phyloP scores from a whole-genome alignment of 208 protist genomes.

The Acanthamoeba lenticulata region DNA sequence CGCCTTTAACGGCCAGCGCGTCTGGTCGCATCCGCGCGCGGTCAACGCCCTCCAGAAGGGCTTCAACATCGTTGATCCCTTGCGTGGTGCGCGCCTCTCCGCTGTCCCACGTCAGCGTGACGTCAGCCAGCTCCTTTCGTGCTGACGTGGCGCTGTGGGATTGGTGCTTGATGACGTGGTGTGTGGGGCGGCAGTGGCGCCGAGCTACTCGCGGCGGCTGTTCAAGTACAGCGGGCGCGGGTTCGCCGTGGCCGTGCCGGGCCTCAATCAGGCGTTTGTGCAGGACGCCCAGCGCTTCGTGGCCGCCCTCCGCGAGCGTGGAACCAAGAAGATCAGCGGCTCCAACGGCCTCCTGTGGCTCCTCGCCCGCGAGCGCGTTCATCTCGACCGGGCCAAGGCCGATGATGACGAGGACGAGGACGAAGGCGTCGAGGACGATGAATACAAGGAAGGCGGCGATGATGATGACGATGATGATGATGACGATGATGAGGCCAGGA shows the following conservation, averaged over 20 bases:
- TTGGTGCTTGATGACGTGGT: too few relatives aligned
- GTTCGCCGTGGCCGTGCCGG: conserved; percentile 46
- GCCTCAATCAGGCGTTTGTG: conserved; percentile 40
- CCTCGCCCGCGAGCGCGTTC: not conserved
- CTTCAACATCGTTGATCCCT: conserved; percentile 34
- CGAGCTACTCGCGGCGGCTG: conserved; percentile 45
- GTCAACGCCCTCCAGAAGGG: conserved; percentile 59
- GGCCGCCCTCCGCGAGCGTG: not conserved
- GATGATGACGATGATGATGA: not conserved
- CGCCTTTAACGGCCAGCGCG: not conserved
- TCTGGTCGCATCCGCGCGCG: conserved; percentile 40
- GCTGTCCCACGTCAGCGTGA: not conserved
- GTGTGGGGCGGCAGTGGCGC: too few relatives aligned
- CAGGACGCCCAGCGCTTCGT: conserved; percentile 35
- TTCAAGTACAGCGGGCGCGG: conserved; percentile 49
- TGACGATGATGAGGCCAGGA: not conserved
- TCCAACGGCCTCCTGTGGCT: conserved; percentile 70
- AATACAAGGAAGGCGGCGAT: not conserved
- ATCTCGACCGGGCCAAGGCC: not conserved
- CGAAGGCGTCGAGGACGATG: conserved; percentile 22
- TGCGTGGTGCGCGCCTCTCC: not conserved
- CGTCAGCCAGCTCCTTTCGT: too few relatives aligned
- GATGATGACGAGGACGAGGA: not conserved
- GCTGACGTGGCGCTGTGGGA: too few relatives aligned
- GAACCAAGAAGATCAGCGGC: conserved; percentile 65